phyloP scores from a whole-genome alignment of 306 rosid species.

The Lotus japonicus region DNA sequence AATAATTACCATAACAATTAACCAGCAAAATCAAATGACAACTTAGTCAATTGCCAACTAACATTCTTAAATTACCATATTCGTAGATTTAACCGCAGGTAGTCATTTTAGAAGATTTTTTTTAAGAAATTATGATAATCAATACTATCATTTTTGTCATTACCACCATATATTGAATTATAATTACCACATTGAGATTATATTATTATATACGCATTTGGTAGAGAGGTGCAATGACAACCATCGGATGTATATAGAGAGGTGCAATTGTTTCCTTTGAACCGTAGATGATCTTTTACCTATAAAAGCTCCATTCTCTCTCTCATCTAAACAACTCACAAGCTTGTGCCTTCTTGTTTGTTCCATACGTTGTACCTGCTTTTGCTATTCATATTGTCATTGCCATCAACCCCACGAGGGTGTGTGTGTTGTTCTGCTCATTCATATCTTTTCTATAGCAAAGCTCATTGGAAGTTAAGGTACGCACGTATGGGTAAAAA shows the following conservation, averaged over 20 bases:
- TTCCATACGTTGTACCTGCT: neutral
- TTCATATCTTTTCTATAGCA: neutral
- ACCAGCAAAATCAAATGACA: neutral
- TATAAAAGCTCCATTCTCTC: neutral
- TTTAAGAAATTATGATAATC: too few relatives aligned
- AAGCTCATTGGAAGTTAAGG: neutral
- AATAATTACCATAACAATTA: too few relatives aligned
- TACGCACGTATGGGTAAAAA: constrained; percentile 56
- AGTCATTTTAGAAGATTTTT: too few relatives aligned
- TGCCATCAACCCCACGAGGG: neutral
- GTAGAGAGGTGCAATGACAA: too few relatives aligned
- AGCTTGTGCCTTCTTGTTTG: constrained; percentile 17
- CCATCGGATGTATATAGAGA: neutral
- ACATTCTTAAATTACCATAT: neutral
- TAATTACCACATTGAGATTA: too few relatives aligned
- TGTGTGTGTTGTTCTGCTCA: neutral
- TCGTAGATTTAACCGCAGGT: too few relatives aligned
- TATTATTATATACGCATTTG: too few relatives aligned
- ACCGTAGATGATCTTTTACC: neutral
- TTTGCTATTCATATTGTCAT: neutral
- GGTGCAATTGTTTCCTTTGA: neutral
- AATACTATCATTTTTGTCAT: too few relatives aligned
- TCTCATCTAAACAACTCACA: neutral
- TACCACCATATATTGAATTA: too few relatives aligned
- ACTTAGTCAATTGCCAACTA: neutral